Evolutionary conservation across 176 grass and related monocot species (phyloP), one percentile per base, ranked within the genome.

Genomic region (Ananas comosus): DNA sequence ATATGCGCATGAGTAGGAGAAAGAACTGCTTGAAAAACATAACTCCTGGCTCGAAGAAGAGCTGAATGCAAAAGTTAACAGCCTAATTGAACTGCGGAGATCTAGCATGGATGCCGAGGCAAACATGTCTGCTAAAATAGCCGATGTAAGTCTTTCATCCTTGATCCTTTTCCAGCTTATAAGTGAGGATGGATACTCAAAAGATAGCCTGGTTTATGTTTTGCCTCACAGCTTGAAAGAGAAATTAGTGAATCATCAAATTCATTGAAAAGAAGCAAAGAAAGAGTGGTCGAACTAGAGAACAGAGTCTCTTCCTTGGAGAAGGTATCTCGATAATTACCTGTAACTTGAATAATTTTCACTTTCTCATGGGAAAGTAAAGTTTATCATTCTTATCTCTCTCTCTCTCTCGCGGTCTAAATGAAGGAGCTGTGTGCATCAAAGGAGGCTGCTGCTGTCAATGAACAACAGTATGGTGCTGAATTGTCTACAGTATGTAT

Each of bases 11-110:
- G 83, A 70, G 68, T 59, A 99, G 94, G 94, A 99, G 82, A 93
- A 93, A 51, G 84, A 93, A 67, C 72, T 99, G 63, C 86, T 99
- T 63, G 82, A 86, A 79, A 90, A 84, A 49, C 87, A 99, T 74
- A 93, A 88, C 70, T 76, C 79, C 21, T 90, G 87, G 84, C 89
- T 99, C 78, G 87, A 88, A 9, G 94, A 93, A 67, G 83, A 90
- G 78, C 74, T 93, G 65, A 93, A 76, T 72, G 51, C 75, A 72
- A 99, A 99, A 84, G 76, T 74, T 70, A 85, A 86, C 28, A 81
- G 72, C 53, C 48, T 91, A 59, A 65, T 80, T 84, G 82, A 84
- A 70, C 11, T 83, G 76, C 86, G 87, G 53, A 99, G 81, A 82
- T 57, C 68, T 63, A 89, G 88, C 82, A 86, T 99, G 84, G 84